Conservation (phyloP, 192 early-diverging fungal species). For the Coemansia sp. region DNA sequence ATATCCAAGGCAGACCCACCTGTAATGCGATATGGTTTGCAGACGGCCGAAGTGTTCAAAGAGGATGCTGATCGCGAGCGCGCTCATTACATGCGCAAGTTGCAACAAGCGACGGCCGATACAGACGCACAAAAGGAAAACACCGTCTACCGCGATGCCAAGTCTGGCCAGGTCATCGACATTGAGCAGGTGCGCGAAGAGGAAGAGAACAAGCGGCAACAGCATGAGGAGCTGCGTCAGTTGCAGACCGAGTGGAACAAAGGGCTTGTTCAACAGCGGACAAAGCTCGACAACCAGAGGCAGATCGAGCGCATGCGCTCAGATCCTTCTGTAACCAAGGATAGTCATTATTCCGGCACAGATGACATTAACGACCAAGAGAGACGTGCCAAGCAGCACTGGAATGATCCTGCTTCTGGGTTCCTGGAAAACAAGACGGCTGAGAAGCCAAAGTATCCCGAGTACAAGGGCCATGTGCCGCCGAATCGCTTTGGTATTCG, state of each 20-base stretch:
- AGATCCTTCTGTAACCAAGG: conserved; percentile 25
- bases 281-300: conserved; percentile 27
- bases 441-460: conserved; percentile 27
- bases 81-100: conserved; percentile 32
- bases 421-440: conserved; percentile 50
- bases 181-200: conserved; percentile 52
- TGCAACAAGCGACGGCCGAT: conserved; percentile 18
- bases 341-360: background rate
- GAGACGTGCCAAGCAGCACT: conserved; percentile 56
- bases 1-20: conserved; percentile 8
- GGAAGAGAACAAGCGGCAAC: conserved; percentile 30
- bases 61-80: conserved; percentile 29
- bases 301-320: conserved; percentile 33
- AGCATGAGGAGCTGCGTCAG: conserved; percentile 41
- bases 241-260: conserved; percentile 61
- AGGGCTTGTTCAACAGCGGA: conserved; percentile 62
- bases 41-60: conserved; percentile 34
- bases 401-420: conserved; percentile 70
- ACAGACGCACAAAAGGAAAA: conserved; percentile 36
- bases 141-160: conserved; percentile 68
- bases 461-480: conserved; percentile 59
- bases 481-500: conserved; percentile 69
- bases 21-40: conserved; percentile 41
- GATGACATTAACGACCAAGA: conserved; percentile 12
- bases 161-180: conserved; percentile 59